Evolutionary conservation across 768 basidiomycete species (phyloP), one percentile per base, ranked within the genome.

Genomic region (Cyclocybe cylindracea): DNA sequence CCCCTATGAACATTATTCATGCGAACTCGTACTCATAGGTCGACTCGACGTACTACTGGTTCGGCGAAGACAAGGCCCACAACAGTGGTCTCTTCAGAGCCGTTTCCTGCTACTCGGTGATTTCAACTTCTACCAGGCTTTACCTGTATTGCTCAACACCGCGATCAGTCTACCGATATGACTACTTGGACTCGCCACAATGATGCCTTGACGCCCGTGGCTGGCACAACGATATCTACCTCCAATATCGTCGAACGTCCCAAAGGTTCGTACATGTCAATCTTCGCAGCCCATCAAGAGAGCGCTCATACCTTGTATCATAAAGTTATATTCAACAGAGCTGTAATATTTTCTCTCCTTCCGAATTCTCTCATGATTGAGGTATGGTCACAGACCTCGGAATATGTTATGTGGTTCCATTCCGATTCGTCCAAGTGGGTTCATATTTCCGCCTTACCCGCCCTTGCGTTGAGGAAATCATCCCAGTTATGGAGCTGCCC

Each of bases 391-490:
- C 48, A 85, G 82, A 84, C 78, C 57, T 70, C 70, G 6, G 80
- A 84, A 70, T 84, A 84, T 61, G 84, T 85, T 16, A 83, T 86
- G 83, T 86, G 84, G 84, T 86, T 86, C 70, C 84, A 86, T 63
- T 83, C 81, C 7, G 84, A 86, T 58, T 74, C 71, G 18, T 80
- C 79, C 54, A 78, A 82, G 83, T 83, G 54, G 39, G 70, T 64
- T 29, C n/a, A 7, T 13, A 29, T 34, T 41, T 7, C 37, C 10
- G 35, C 24, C 44, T 44, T 24, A 34, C 29, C n/a, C 29, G 41
- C 6, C 10, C 18, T 43, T 33, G 4, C 35, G 42, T 32, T 35
- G 6, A 24, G 37, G 19, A 31, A 31, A n/a, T 8, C 37, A 33
- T 33, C 33, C 38, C 46, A 85, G 83, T 64, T 86, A 86, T 58